Conservation (phyloP, 2,329 filamentous ascomycete genomes). For the Mollisia scopiformis region DNA sequence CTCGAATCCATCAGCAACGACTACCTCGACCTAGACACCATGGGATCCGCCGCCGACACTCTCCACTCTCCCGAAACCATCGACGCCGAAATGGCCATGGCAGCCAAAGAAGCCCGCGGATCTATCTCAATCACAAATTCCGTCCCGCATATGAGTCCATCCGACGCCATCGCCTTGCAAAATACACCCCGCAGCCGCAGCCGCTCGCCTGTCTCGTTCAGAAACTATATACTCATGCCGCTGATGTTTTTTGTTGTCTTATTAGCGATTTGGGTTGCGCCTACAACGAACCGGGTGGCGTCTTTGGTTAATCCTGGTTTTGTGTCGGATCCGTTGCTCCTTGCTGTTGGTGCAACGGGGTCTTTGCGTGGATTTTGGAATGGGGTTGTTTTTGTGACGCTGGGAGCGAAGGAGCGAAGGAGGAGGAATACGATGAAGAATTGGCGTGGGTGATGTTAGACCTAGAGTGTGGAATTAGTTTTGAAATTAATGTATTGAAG, state of each 20-base stretch:
- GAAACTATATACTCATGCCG: constrained; percentile 47
- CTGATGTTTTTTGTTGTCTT: constrained; percentile 71
- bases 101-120: neutral
- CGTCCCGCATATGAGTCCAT: neutral
- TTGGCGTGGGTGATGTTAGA: no score
- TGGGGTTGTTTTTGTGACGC: constrained; percentile 47
- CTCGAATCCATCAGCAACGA: constrained; percentile 46
- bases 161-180: neutral
- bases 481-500: no score
- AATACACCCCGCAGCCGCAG: constrained; percentile 7
- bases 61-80: no score
- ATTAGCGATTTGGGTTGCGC: constrained; percentile 72
- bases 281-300: constrained; percentile 69
- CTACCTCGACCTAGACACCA: constrained; percentile 31
- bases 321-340: constrained; percentile 67
- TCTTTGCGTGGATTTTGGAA: constrained; percentile 77
- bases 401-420: constrained; percentile 39
- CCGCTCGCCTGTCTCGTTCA: constrained; percentile 40
- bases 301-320: constrained; percentile 61
- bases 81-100: no score
- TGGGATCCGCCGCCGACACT: neutral
- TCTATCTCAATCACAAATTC: neutral
- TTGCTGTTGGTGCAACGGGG: constrained; percentile 58
- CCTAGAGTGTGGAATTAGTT: no score
- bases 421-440: constrained; percentile 3